Base-by-base conservation (phyloP, 192 early-diverging fungal genomes). In the Paraglomus brasilianum region DNA sequence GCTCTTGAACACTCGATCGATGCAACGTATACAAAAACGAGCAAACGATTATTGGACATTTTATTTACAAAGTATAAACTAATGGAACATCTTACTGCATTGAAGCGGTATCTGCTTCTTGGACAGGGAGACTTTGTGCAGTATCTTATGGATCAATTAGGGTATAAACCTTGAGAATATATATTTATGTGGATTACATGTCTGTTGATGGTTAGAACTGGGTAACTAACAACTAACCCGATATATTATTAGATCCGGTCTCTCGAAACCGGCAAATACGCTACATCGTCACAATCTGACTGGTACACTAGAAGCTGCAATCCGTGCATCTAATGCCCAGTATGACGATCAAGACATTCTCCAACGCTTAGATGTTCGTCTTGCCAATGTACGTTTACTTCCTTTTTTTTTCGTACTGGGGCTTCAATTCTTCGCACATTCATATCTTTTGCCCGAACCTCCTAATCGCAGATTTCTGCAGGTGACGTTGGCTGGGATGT, bases 111-210 rank as follows among this genome's bases (percentile, higher is more conserved):
- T 70, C 77, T 99, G 38, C 74, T 99, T 47, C 80, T 99, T 13
- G 93, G 91, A 61, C 91, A 97, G 72, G 97, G 95, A 24, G 95
- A 99, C 69, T 96, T 97, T 84, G 89, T 93, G 55, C 91, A 94
- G 71, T 84, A 89, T 58, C 75, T 99, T 47, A 88, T 96, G 85
- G 91, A 91, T 66, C 85, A 84, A 24, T 72, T 97, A 52, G 89
- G 91, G 89, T 92, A 85, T 62, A 76, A 59, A 14, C 39, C 30
- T 19, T 41, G 19, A 22, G 10, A 55, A 24, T 7, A 19, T 30
- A 17, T 14, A 9, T 47, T 49, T 68, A 19, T 21, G 14, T 48
- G 13, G 17, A 14, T 71, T 50, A 4, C 8, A 19, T 30, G 17
- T 44, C 22, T 47, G 24, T 61, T 49, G 45, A 30, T 40, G 10